Conservation (phyloP, 108 stramenopile species). For the Conticribra weissflogii region DNA sequence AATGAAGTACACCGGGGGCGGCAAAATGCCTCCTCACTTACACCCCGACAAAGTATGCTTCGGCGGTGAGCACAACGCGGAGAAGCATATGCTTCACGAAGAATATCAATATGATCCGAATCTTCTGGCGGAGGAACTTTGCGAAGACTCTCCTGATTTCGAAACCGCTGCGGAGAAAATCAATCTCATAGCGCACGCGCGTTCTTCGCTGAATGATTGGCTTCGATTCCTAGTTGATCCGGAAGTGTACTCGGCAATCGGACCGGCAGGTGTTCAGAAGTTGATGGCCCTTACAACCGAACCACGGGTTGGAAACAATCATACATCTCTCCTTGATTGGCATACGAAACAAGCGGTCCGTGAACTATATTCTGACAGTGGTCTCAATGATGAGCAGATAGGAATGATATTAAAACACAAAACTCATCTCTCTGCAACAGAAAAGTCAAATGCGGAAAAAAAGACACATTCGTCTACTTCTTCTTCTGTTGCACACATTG, state of each 20-base stretch:
- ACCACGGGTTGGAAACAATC: not conserved
- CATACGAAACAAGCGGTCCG: not conserved
- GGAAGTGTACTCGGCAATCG: not conserved
- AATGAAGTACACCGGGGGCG: not conserved
- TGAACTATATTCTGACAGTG: not conserved
- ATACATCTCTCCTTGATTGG: not conserved
- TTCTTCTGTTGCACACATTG: not conserved
- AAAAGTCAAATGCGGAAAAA: not conserved
- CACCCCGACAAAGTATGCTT: not conserved
- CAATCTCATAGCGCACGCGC: not conserved
- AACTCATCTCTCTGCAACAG: not conserved
- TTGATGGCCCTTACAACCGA: not conserved
- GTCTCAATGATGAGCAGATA: not conserved
- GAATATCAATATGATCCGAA: constrained; percentile 7
- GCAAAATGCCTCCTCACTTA: not conserved
- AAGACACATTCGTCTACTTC: not conserved
- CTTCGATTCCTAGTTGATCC: not conserved
- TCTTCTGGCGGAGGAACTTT: not conserved
- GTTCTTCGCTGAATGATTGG: not conserved
- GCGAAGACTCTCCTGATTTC: not conserved
- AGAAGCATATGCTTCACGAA: not conserved
- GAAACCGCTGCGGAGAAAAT: not conserved
- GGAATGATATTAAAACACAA: not conserved
- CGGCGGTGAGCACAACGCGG: not conserved
- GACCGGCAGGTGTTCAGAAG: not conserved